Percentiles rank a stretch among this genome's conserved stretches.
Evolutionary conservation across 345 rosid species (phyloP).

Genomic region (Geranium rotundifolium): DNA sequence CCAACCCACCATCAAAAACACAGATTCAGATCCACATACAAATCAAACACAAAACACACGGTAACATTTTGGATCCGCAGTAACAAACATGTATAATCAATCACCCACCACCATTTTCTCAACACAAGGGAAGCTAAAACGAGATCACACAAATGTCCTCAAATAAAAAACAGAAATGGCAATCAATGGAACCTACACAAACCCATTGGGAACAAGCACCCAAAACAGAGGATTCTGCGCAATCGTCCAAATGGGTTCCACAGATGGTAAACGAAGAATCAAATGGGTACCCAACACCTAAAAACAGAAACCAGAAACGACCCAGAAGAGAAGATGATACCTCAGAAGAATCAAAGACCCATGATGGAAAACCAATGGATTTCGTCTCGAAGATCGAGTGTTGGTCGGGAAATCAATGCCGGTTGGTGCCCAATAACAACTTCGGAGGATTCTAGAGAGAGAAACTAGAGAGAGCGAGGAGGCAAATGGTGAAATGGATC

Average conservation of each 20-base stretch:
- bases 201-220: not conserved
- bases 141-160: not conserved
- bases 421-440: not conserved
- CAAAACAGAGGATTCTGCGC: not conserved
- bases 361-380: slow-evolving; percentile 5
- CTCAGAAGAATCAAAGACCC: slow-evolving; percentile 12
- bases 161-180: not conserved
- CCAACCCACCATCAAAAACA: not conserved
- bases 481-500: not conserved
- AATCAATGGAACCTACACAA: not conserved
- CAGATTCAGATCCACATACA: not conserved
- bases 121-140: not conserved
- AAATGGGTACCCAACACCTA: slow-evolving; percentile 7
- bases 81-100: not conserved
- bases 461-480: not conserved
- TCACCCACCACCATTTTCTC: not conserved
- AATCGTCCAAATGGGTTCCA: not conserved
- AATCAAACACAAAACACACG: not conserved
- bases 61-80: not conserved
- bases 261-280: not conserved
- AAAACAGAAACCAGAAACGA: slow-evolving; percentile 8
- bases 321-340: slow-evolving; percentile 9
- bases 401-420: not conserved
- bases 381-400: slow-evolving; percentile 6
- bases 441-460: not conserved